phyloP scores from a whole-genome alignment of 2,329 filamentous ascomycete genomes.

The Sarocladium kiliense region DNA sequence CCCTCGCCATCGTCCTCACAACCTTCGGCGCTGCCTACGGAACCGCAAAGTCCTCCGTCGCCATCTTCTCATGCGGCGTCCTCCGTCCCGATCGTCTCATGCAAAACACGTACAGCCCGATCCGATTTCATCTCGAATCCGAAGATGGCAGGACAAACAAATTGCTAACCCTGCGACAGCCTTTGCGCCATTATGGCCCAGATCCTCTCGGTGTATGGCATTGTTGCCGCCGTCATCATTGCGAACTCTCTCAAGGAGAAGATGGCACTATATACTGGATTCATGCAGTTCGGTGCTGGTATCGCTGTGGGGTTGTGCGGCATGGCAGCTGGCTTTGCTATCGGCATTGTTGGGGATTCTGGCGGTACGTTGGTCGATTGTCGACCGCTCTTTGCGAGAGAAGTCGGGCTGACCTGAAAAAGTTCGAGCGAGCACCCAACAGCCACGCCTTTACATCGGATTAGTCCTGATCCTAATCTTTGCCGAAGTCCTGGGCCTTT shows the following conservation, averaged over 20 bases:
- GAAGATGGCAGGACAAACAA: background rate
- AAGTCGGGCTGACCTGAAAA: too few species aligned
- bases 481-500: conserved; percentile 39
- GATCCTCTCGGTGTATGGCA: conserved; percentile 42
- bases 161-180: conserved; percentile 12
- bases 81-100: conserved; percentile 38
- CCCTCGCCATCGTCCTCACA: conserved; percentile 44
- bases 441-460: conserved; percentile 40
- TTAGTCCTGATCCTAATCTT: conserved; percentile 46
- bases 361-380: conserved; percentile 29
- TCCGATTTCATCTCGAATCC: background rate
- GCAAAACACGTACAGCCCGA: conserved; percentile 31
- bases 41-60: conserved; percentile 35
- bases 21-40: conserved; percentile 43
- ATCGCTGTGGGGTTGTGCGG: conserved; percentile 38
- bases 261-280: conserved; percentile 36
- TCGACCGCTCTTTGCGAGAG: too few species aligned
- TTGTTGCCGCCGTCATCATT: conserved; percentile 40
- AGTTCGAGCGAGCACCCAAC: conserved; percentile 42
- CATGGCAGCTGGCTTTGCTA: conserved; percentile 40
- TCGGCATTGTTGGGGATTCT: conserved; percentile 40
- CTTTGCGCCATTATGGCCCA: conserved; percentile 42
- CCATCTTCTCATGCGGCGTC: conserved; percentile 39
- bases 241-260: conserved; percentile 32
- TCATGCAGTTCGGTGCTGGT: conserved; percentile 39